Conservation (phyloP, 2,329 filamentous ascomycete genomes). For the Fusarium pseudonygamai region DNA sequence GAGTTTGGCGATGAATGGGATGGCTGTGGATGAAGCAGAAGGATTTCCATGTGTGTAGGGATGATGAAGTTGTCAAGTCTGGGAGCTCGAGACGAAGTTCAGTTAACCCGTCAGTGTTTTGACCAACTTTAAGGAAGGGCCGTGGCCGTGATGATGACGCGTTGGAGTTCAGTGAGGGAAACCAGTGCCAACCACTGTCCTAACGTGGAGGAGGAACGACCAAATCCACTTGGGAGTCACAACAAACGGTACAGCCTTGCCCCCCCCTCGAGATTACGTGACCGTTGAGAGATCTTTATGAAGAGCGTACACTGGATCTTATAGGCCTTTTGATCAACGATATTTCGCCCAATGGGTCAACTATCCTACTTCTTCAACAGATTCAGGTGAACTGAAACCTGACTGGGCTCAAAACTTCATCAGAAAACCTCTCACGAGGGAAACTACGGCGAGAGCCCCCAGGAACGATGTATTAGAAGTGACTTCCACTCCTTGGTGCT, state of each 20-base stretch:
- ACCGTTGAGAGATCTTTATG: neutral
- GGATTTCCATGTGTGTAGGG: too few relatives aligned
- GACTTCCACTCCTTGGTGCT: neutral
- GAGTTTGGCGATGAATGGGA: neutral
- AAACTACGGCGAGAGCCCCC: fast-evolving
- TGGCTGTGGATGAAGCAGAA: neutral
- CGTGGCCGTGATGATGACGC: neutral
- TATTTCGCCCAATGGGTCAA: neutral
- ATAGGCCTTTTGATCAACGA: fast-evolving
- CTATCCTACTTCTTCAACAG: fast-evolving
- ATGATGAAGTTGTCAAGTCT: neutral
- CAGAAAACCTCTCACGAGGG: fast-evolving
- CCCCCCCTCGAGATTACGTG: fast-evolving
- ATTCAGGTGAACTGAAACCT: fast-evolving
- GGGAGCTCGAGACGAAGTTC: neutral
- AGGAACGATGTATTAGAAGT: neutral
- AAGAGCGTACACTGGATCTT: neutral
- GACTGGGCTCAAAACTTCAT: neutral
- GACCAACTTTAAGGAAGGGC: neutral
- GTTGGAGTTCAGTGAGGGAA: fast-evolving
- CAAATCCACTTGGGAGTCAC: neutral
- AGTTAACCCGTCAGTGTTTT: neutral
- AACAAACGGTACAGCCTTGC: too few relatives aligned
- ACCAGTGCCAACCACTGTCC: too few relatives aligned
- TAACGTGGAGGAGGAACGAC: fast-evolving